Percentiles rank a stretch among this genome's conserved stretches.
Evolutionary conservation across 768 basidiomycete species (phyloP).

Genomic region (Leucosporidium scottii): DNA sequence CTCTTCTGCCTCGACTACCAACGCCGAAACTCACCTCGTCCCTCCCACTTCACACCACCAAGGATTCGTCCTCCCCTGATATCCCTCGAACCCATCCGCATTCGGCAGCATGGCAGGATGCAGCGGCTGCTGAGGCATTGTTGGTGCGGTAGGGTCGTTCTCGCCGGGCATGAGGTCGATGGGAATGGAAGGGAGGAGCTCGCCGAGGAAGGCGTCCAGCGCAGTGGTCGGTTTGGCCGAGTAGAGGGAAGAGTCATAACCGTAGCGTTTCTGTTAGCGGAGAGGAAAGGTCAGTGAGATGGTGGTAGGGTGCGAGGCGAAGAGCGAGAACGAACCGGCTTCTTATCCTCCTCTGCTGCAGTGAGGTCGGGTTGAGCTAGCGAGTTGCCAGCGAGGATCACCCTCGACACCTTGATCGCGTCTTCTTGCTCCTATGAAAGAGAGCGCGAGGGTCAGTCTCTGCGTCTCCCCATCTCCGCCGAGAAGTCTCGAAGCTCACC

Average conservation of each 20-base stretch:
- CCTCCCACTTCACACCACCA: constrained; percentile 63
- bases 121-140: constrained; percentile 87
- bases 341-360: constrained; percentile 39
- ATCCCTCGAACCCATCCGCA: constrained; percentile 54
- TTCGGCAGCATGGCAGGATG: constrained; percentile 75
- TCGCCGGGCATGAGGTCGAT: constrained; percentile 83
- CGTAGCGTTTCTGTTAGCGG: constrained; percentile 55
- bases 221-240: constrained; percentile 65
- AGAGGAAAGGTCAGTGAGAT: not conserved
- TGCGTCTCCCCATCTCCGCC: not conserved
- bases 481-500: constrained; percentile 28
- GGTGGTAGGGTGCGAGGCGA: not conserved
- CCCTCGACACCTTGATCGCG: constrained; percentile 66
- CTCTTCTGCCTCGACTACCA: not conserved
- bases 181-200: constrained; percentile 69
- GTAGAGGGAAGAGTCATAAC: constrained; percentile 59
- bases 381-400: constrained; percentile 88
- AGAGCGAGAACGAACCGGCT: not conserved
- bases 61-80: constrained; percentile 81
- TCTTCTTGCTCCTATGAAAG: constrained; percentile 52
- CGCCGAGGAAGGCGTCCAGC: constrained; percentile 63
- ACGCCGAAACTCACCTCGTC: constrained; percentile 45
- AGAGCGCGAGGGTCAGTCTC: too few species aligned
- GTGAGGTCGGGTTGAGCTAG: constrained; percentile 50
- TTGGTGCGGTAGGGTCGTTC: constrained; percentile 76